Conservation (phyloP, 192 early-diverging fungal genomes). For the Diversispora eburnea region DNA sequence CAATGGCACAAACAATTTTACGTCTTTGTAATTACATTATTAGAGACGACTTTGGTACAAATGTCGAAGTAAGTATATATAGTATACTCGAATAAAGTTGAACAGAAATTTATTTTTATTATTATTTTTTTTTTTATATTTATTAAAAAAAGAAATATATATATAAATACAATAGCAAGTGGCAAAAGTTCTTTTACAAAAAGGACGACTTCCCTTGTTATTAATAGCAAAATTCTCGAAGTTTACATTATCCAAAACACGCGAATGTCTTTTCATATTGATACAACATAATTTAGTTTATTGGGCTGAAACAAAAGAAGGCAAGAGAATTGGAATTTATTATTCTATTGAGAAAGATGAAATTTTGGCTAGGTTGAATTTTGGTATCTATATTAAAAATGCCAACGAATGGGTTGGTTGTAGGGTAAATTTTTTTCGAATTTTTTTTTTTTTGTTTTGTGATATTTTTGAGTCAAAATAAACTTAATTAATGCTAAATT, state of each 20-base stretch:
- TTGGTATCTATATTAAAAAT: constrained; percentile 15
- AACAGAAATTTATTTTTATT: background rate
- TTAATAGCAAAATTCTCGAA: constrained; percentile 48
- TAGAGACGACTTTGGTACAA: constrained; percentile 73
- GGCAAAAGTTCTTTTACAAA: constrained; percentile 50
- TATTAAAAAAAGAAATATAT: no score
- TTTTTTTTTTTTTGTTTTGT: background rate
- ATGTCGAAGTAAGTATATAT: constrained; percentile 56
- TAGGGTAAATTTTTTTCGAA: background rate
- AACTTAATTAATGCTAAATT: background rate
- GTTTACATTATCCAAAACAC: constrained; percentile 51
- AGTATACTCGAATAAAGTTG: background rate
- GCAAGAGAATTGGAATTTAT: constrained; percentile 57
- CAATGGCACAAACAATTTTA: background rate
- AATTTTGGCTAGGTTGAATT: constrained; percentile 50
- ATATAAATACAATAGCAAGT: constrained; percentile 47
- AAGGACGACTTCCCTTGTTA: constrained; percentile 65
- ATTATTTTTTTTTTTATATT: constrained; percentile 9
- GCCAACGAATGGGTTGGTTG: background rate
- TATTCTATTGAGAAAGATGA: constrained; percentile 58
- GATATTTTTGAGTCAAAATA: background rate
- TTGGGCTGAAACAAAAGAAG: constrained; percentile 64
- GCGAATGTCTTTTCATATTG: constrained; percentile 74
- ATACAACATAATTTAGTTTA: constrained; percentile 83
- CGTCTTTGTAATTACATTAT: constrained; percentile 53